phyloP scores from a whole-genome alignment of 164 flowering plant genomes.

The Macadamia integrifolia region DNA sequence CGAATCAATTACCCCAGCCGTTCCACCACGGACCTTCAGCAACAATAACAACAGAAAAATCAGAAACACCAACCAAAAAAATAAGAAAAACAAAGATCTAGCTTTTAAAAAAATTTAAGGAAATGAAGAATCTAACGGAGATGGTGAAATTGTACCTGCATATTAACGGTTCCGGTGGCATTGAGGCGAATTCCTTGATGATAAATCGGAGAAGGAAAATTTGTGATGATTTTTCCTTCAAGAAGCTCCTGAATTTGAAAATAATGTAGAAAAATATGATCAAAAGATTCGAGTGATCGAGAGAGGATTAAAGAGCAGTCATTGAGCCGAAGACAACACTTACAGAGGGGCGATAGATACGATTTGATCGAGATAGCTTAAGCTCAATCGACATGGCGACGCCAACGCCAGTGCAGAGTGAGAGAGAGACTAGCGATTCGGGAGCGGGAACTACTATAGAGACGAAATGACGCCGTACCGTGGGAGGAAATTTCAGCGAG shows the following conservation, averaged over 20 bases:
- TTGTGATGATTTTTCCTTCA: constrained; percentile 59
- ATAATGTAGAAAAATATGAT: no score
- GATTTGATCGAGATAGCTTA: constrained; percentile 66
- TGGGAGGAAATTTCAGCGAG: no score
- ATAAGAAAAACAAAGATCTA: neutral
- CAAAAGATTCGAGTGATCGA: constrained; percentile 1
- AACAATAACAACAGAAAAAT: neutral
- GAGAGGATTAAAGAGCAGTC: neutral
- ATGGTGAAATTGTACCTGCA: constrained; percentile 45
- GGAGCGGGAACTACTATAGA: no score
- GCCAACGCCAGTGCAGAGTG: no score
- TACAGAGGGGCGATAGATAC: constrained; percentile 64
- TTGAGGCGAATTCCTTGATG: constrained; percentile 70
- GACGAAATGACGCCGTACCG: no score
- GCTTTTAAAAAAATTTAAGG: neutral
- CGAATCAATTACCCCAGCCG: constrained; percentile 83
- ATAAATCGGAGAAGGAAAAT: constrained; percentile 52
- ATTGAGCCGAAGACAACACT: neutral
- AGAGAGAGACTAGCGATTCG: no score
- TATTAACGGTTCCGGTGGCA: constrained; percentile 61
- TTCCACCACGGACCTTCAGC: constrained; percentile 75
- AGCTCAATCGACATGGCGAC: constrained; percentile 41
- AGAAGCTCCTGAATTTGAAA: constrained; percentile 52
- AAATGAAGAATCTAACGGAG: neutral
- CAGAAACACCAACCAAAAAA: no score